Conservation (phyloP, 106 monocot genomes). For the Platanthera zijinensis region DNA sequence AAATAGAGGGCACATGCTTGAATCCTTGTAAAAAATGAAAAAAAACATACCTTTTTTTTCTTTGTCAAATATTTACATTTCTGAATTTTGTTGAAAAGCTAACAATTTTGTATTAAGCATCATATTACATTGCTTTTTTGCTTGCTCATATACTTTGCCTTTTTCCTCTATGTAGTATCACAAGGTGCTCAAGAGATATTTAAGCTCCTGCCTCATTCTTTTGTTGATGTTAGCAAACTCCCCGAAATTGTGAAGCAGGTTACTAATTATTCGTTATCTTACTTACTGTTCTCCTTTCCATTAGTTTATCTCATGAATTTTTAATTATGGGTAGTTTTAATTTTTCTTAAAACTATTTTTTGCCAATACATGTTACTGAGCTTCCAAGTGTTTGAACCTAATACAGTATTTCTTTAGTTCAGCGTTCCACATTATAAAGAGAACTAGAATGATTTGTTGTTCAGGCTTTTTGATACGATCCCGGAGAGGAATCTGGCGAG, state of each 20-base stretch:
- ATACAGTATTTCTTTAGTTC: not conserved
- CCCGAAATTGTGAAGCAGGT: slow-evolving; percentile 60
- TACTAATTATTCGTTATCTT: slow-evolving; percentile 13
- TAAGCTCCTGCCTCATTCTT: slow-evolving; percentile 93
- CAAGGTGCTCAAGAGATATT: slow-evolving; percentile 98
- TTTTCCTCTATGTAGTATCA: slow-evolving; percentile 48
- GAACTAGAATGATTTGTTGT: not conserved
- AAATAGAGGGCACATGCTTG: too few relatives aligned
- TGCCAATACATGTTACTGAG: not conserved
- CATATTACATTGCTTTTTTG: not conserved
- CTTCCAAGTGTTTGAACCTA: not conserved
- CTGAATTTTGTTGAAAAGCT: not conserved
- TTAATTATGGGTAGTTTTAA: not conserved
- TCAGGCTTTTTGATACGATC: not conserved
- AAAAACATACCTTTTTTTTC: too few relatives aligned
- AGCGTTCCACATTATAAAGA: not conserved
- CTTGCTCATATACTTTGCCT: not conserved
- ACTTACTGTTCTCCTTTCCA: not conserved
- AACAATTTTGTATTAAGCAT: not conserved
- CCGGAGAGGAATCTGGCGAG: too few relatives aligned
- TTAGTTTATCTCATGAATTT: not conserved
- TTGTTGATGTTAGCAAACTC: slow-evolving; percentile 59
- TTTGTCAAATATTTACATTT: too few relatives aligned
- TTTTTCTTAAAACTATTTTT: not conserved
- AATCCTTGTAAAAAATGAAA: too few relatives aligned